A percentile compares a stretch with the other conserved stretches of the same genome.
phyloP scores from a whole-genome alignment of 2,329 filamentous ascomycete species.

The Hymenoscyphus fraxineus region DNA sequence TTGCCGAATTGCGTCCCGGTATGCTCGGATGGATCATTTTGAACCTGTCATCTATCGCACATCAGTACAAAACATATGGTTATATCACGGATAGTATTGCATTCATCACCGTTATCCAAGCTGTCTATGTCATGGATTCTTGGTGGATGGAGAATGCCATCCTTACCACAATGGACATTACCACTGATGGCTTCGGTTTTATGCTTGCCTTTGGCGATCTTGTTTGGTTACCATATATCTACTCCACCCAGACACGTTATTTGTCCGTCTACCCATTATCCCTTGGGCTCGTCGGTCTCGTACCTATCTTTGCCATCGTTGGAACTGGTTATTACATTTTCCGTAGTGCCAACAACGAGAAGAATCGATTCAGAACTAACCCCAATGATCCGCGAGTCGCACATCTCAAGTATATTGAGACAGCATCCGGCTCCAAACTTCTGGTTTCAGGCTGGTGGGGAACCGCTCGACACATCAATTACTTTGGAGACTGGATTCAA shows the following conservation, averaged over 20 bases:
- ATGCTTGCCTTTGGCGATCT: conserved; percentile 94
- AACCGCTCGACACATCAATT: conserved; percentile 87
- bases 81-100: conserved; percentile 82
- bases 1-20: conserved; percentile 86
- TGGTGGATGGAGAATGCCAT: conserved; percentile 86
- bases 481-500: conserved; percentile 92
- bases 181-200: conserved; percentile 87
- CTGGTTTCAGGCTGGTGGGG: conserved; percentile 93
- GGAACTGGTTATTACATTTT: conserved; percentile 82
- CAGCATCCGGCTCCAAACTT: conserved; percentile 74
- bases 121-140: conserved; percentile 78
- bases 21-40: conserved; percentile 85
- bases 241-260: conserved; percentile 80
- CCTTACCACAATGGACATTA: conserved; percentile 91
- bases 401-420: conserved; percentile 83
- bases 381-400: conserved; percentile 74
- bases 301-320: conserved; percentile 64
- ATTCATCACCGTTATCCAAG: conserved; percentile 73
- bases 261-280: conserved; percentile 75
- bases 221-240: conserved; percentile 88
- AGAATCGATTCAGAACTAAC: conserved; percentile 89
- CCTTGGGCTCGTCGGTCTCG: conserved; percentile 66
- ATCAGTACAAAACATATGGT: conserved; percentile 83
- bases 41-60: conserved; percentile 78
- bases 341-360: conserved; percentile 89